Evolutionary conservation across 192 early-diverging fungal species (phyloP), one percentile per base, ranked within the genome.

Genomic region (Cetraspora pellucida): DNA sequence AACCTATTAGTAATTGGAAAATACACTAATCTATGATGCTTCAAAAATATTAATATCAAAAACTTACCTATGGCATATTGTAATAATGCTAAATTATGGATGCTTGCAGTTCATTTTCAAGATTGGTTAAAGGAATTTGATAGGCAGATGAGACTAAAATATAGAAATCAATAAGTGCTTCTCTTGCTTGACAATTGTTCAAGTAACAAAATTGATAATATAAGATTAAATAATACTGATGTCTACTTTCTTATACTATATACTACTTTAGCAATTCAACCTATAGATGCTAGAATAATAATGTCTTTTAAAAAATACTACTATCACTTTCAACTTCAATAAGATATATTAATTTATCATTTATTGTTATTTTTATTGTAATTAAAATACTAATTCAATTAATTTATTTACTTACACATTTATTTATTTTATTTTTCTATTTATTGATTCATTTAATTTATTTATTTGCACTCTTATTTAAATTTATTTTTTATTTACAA

Each of bases 21-120:
- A 75, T 75, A 59, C 65, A n/a, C 58, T 64, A 75, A 64, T 1
- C 59, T 19, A 64, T 25, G 49, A 46, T 75, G 59, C 43, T 75
- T 49, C 46, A 75, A 75, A 25, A 61, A 75, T 63, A 45, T 75
- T 16, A 58, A 57, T 44, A 75, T 75, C 17, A 5, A 21, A n/a
- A 75, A 60, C n/a, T 28, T 61, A 2, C 74, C 8, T 64, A 63
- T 75, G 23, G 44, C 55, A 44, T 64, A 64, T 75, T 19, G 49
- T 10, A 63, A 28, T 75, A 64, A 75, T 61, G 10, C 46, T 21
- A 75, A 75, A 13, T 57, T 31, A 44, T 75, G 43, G 74, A 75
- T 75, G 63, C 4, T 75, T 21, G 46, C 72, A 57, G 58, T 25
- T 47, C 0, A 7, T 19, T 75, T 75, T 63, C 74, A 75, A 59